Evolutionary conservation across 495 filamentous ascomycete species (phyloP), one percentile per base, ranked within the genome.

Genomic region (Neurospora discreta): DNA sequence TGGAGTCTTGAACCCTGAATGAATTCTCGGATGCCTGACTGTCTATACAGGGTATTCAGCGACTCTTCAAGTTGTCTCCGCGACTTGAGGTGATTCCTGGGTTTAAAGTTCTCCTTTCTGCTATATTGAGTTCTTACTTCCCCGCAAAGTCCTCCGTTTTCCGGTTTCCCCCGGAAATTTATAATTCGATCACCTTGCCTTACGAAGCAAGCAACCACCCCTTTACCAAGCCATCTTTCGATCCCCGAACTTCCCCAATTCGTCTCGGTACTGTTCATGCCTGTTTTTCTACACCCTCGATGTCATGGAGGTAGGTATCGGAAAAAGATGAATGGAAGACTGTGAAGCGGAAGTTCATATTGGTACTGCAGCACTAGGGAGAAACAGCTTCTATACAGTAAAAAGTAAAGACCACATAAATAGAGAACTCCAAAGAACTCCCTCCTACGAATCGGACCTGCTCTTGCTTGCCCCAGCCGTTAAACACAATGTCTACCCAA

Each of bases 71-170:
- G n/a, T n/a, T n/a, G n/a, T 41, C 40, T 16, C 15, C 13, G 15
- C 13, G 13, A 6, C 16, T 16, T 41, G 0, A 5, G 15, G 0
- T 0, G 11, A 0, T 41, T 41, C 13, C n/a, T n/a, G n/a, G 1
- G 9, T 39, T 3, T 1, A 40, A 41, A 4, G 4, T 16, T 41
- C 41, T 16, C 15, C 41, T 16, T 43, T n/a, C 41, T 16, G n/a
- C n/a, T n/a, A n/a, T n/a, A n/a, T n/a, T n/a, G n/a, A n/a, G 6
- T n/a, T 8, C 41, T 2, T 2, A 43, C 1, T 43, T 43, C 41
- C 18, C 42, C 42, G 7, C 42, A 43, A 43, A n/a, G 2, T n/a
- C 6, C 18, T 18, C 18, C 1, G 16, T n/a, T 16, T 16, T 3
- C 42, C 18, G 42, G 16, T 43, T 42, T 43, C 6, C 18, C 42